Percentiles rank a stretch among this genome's conserved stretches.
These are phyloP conservation scores for Trichocladium uniseriatum DNA, from an alignment of 495 filamentous ascomycete species.

Conservation along the genomic window DNA sequence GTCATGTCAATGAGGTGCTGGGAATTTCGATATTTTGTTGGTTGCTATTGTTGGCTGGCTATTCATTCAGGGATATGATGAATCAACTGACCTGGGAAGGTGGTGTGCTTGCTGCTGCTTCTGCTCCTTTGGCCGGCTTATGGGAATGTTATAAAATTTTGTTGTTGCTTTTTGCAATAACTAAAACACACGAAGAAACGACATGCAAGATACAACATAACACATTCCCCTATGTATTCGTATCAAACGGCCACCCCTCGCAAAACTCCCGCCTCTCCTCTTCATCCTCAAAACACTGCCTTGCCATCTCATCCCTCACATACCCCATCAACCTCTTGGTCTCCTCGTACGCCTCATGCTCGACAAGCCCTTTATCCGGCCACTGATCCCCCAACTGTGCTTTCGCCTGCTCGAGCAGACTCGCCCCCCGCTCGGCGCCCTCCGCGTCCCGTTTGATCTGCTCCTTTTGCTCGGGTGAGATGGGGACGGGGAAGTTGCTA, in stretches of 20 bases:
- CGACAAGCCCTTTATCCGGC: background rate
- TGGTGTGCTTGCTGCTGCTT: background rate
- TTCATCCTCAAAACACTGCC: background rate
- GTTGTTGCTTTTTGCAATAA: background rate
- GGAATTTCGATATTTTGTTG: too few species aligned
- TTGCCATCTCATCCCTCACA: background rate
- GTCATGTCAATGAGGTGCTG: too few species aligned
- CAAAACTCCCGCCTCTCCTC: background rate
- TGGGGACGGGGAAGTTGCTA: background rate
- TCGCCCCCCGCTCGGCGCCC: background rate
- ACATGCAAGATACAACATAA: too few species aligned
- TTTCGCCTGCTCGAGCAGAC: background rate
- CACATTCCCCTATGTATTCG: too few species aligned
- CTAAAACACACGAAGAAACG: too few species aligned
- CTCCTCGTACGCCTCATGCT: background rate
- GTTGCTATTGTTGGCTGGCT: too few species aligned
- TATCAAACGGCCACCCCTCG: background rate
- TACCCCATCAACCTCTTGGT: background rate
- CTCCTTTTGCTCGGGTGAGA: background rate
- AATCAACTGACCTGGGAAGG: constrained; percentile 1
- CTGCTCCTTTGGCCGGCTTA: too few species aligned
- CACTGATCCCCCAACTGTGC: background rate
- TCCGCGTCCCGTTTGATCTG: background rate
- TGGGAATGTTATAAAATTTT: background rate
- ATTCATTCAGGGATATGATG: constrained; percentile 3